These are phyloP conservation scores for Teratosphaeria epicoccoides DNA, from an alignment of 2,329 filamentous ascomycete genomes.

Conservation along the genomic window DNA sequence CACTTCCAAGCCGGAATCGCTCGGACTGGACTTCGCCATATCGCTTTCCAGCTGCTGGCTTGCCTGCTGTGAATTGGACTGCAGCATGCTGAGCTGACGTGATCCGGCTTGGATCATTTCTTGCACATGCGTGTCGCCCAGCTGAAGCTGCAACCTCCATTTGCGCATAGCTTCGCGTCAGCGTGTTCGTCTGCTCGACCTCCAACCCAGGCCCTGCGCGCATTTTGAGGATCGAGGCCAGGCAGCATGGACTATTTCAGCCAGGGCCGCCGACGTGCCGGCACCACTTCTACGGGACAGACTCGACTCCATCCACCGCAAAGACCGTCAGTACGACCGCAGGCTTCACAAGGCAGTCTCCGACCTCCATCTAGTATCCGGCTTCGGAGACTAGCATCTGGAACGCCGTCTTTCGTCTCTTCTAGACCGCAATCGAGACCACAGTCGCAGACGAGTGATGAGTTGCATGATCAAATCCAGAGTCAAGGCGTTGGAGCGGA, in stretches of 20 bases:
- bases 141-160: neutral
- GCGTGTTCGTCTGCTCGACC: neutral
- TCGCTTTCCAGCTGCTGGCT: neutral
- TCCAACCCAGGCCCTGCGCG: neutral
- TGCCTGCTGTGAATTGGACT: neutral
- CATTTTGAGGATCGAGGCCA: neutral
- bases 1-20: neutral
- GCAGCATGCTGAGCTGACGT: neutral
- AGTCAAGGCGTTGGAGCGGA: conserved; percentile 3
- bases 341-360: conserved; percentile 19
- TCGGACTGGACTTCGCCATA: neutral
- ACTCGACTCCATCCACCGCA: conserved; percentile 9
- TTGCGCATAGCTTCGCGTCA: neutral
- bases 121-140: neutral
- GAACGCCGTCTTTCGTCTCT: neutral
- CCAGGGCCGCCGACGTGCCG: conserved; percentile 1
- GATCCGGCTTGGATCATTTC: neutral
- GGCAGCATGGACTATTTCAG: conserved; percentile 20
- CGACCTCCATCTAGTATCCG: conserved; percentile 23
- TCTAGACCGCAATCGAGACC: conserved; percentile 7
- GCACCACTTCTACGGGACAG: conserved; percentile 8
- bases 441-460: conserved; percentile 6
- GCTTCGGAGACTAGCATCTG: conserved; percentile 21
- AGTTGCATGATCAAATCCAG: neutral
- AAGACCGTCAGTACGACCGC: conserved; percentile 2